Percentiles rank a stretch among this genome's conserved stretches.
phyloP scores from a whole-genome alignment of 2,329 filamentous ascomycete species.

The Colletotrichum tropicicola region DNA sequence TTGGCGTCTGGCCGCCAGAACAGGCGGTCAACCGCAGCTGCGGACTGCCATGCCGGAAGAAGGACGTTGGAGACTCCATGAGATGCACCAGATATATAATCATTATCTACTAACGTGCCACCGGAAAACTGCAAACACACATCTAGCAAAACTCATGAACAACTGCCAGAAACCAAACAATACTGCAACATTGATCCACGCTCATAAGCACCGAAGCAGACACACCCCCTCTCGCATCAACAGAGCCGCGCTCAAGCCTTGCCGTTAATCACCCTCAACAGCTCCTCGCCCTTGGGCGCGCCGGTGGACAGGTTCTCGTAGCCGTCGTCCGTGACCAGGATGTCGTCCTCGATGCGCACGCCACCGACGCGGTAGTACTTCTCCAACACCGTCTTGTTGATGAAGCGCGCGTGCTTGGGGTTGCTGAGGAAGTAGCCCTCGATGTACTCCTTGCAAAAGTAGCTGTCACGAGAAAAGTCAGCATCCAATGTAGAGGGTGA shows the following conservation, averaged over 20 bases:
- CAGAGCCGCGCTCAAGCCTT: background rate
- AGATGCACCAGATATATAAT: too few species aligned
- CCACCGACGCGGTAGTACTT: slow-evolving; percentile 84
- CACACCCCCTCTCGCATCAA: background rate
- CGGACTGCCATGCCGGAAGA: too few species aligned
- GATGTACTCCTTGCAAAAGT: slow-evolving; percentile 79
- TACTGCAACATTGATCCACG: too few species aligned
- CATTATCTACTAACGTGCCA: too few species aligned
- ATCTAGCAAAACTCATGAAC: too few species aligned
- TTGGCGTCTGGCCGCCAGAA: too few species aligned
- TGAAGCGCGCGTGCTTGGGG: slow-evolving; percentile 66
- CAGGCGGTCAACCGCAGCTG: too few species aligned
- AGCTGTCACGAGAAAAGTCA: slow-evolving; percentile 52
- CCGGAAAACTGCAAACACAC: too few species aligned
- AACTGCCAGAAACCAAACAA: too few species aligned
- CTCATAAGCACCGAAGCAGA: too few species aligned
- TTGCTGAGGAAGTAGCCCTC: slow-evolving; percentile 73
- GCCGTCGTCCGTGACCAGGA: slow-evolving; percentile 80
- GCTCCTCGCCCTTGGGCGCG: slow-evolving; percentile 78
- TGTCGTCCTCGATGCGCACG: slow-evolving; percentile 91
- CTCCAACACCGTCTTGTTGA: slow-evolving; percentile 72
- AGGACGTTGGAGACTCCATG: too few species aligned
- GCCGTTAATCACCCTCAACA: slow-evolving; percentile 69
- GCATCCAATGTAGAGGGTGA: background rate
- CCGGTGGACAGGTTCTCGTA: slow-evolving; percentile 81